A percentile compares a stretch with the other conserved stretches of the same genome.
These are phyloP conservation scores for Eimeria necatrix DNA, from an alignment of 169 alveolate species.

Conservation along the genomic window DNA sequence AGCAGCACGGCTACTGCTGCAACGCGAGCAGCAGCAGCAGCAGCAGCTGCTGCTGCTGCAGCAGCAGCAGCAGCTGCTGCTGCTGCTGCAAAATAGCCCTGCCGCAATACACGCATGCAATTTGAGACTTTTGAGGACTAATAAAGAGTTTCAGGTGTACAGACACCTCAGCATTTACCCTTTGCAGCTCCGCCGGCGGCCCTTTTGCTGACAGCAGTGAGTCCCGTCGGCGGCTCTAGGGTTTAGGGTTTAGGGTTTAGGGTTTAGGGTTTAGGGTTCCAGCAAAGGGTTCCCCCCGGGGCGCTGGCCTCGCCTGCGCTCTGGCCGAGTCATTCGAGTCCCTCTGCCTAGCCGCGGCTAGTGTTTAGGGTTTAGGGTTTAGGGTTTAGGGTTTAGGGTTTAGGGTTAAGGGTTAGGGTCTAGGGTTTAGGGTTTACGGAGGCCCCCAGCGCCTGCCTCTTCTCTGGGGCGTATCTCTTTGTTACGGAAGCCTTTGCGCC, in stretches of 20 bases:
- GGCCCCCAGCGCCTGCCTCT: neutral
- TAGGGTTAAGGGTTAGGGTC: neutral
- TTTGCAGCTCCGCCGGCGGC: neutral
- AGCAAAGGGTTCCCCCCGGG: too few relatives aligned
- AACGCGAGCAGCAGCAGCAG: neutral
- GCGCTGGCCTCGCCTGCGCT: too few relatives aligned
- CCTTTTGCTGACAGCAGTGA: neutral
- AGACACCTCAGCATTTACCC: neutral
- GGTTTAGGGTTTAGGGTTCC: constrained; percentile 5
- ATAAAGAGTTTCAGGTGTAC: neutral
- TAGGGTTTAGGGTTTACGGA: neutral
- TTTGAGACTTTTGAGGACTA: neutral
- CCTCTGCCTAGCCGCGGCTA: neutral
- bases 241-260: neutral
- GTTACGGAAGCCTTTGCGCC: neutral
- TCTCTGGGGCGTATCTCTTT: too few relatives aligned
- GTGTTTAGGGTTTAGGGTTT: neutral
- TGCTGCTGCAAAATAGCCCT: neutral
- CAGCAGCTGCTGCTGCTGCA: neutral
- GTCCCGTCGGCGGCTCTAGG: neutral
- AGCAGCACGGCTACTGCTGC: neutral
- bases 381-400: neutral
- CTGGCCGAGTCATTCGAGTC: too few relatives aligned
- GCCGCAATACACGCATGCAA: neutral
- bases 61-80: constrained; percentile 27